Percentiles rank a stretch among this genome's conserved stretches.
phyloP scores from a whole-genome alignment of 2,329 filamentous ascomycete species.

The Ophiostoma australiae region DNA sequence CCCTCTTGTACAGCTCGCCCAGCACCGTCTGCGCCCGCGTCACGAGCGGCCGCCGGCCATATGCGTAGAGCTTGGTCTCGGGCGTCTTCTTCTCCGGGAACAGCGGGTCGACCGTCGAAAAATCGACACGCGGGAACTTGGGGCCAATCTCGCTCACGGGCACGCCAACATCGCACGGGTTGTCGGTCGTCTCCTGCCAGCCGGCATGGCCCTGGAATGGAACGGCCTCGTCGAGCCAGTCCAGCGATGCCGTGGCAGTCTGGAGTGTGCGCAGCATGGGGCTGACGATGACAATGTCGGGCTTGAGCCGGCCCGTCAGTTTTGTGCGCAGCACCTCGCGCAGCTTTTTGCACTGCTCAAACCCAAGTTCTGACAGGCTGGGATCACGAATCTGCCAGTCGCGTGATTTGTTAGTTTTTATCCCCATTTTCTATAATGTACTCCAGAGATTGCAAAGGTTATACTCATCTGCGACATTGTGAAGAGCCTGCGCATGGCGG shows the following conservation, averaged over 20 bases:
- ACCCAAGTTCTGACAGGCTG: conserved; percentile 45
- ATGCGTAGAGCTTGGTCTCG: conserved; percentile 45
- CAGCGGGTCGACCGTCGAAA: conserved; percentile 51
- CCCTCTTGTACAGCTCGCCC: conserved; percentile 45
- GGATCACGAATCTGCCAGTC: conserved; percentile 49
- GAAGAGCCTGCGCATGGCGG: conserved; percentile 74
- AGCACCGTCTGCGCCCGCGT: conserved; percentile 51
- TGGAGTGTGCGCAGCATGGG: conserved; percentile 63
- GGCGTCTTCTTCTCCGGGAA: conserved; percentile 59
- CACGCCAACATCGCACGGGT: conserved; percentile 59
- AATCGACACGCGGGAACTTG: conserved; percentile 55
- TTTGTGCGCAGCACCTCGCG: conserved; percentile 41
- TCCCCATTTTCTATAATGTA: not conserved
- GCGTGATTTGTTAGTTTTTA: conserved; percentile 36
- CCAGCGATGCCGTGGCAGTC: conserved; percentile 54
- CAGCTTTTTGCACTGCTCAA: conserved; percentile 45
- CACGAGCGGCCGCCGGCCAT: conserved; percentile 49
- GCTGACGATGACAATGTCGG: conserved; percentile 56
- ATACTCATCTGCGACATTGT: conserved; percentile 50
- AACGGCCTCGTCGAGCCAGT: conserved; percentile 53
- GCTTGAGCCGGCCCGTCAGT: conserved; percentile 41
- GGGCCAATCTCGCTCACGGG: conserved; percentile 40
- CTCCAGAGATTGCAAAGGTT: too few relatives aligned
- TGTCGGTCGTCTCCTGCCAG: conserved; percentile 55
- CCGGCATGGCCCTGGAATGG: conserved; percentile 53